Base-by-base conservation (phyloP, 805 yeast species). In the Yamadazyma akitaensis region DNA sequence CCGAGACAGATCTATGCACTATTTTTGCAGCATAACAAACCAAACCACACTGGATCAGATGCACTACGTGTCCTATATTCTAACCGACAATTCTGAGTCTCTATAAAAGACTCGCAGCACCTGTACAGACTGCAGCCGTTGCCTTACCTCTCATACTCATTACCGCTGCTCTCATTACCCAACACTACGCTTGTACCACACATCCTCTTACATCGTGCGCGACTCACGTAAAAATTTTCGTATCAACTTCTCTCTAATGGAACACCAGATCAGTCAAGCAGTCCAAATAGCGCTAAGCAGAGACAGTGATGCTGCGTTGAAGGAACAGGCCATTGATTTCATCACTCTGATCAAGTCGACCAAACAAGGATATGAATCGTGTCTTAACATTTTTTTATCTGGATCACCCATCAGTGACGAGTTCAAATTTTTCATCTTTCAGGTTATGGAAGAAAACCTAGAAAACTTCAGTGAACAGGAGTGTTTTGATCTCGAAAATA, bases 231-330 rank as follows among this genome's bases (percentile, higher is more conserved):
- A 44, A 44, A 44, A 26, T 40, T 44, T 44, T 40, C 40, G 39
- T 32, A 18, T 18, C 34, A 28, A 37, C 43, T 37, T n/a, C 11
- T 13, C 26, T 40, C 32, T 14, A 32, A 63, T 63, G 68, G 75
- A 72, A 50, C 69, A 72, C 53, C 95, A 90, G 72, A 84, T 91
- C 58, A 88, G 80, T 63, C 94, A 88, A 68, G 97, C 96, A 36
- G 94, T 91, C 40, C 83, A 80, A 51, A 81, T 89, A 51, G 96
- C 96, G 7, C 77, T 86, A 44, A 81, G 82, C 62, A 84, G 87
- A 26, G 72, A 82, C 21, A 77, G 84, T 9, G 88, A 85, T 61
- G 68, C 75, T 13, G 70, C 60, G 35, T 68, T 88, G 42, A 83
- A 82, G 59, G 80, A 76, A 51, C 73, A 75, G 55, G 81, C 84